These are phyloP conservation scores for Irineochytrium annulatum DNA, from an alignment of 192 early-diverging fungal species.

Conservation along the genomic window DNA sequence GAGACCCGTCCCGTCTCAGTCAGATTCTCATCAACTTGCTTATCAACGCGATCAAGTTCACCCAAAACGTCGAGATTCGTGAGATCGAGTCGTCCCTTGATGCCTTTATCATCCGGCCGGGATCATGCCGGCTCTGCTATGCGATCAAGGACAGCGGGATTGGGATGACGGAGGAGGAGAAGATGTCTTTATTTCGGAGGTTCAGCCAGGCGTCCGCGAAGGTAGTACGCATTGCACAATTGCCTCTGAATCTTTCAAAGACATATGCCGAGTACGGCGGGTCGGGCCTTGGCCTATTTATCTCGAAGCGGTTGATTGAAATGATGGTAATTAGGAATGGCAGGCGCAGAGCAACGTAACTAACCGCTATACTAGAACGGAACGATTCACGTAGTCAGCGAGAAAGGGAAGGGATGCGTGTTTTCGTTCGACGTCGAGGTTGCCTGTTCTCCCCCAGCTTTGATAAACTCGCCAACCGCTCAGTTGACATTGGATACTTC, in stretches of 20 bases:
- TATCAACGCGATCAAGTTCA: constrained; percentile 55
- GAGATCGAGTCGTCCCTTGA: not conserved
- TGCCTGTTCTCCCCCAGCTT: constrained; percentile 5
- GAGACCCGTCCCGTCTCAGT: constrained; percentile 44
- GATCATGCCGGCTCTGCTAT: no score
- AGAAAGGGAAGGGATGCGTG: constrained; percentile 24
- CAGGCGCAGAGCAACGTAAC: no score
- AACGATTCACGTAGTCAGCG: constrained; percentile 35
- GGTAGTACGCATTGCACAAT: not conserved
- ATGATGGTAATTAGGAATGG: no score
- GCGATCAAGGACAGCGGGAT: constrained; percentile 30
- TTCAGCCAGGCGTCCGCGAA: constrained; percentile 17
- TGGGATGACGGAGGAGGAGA: constrained; percentile 28
- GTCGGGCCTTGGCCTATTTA: constrained; percentile 37
- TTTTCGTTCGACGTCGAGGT: constrained; percentile 15
- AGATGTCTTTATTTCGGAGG: constrained; percentile 20
- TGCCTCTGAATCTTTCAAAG: no score
- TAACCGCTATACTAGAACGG: no score
- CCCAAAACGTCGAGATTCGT: constrained; percentile 26
- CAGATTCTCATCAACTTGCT: constrained; percentile 52
- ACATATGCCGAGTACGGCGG: constrained; percentile 24
- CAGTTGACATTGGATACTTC: no score
- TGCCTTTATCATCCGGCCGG: no score
- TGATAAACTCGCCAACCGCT: no score
- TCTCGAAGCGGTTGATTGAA: constrained; percentile 34